Percentiles rank a stretch among this genome's conserved stretches.
Evolutionary conservation across 2,329 filamentous ascomycete species (phyloP).

Genomic region (Alternaria rosae): DNA sequence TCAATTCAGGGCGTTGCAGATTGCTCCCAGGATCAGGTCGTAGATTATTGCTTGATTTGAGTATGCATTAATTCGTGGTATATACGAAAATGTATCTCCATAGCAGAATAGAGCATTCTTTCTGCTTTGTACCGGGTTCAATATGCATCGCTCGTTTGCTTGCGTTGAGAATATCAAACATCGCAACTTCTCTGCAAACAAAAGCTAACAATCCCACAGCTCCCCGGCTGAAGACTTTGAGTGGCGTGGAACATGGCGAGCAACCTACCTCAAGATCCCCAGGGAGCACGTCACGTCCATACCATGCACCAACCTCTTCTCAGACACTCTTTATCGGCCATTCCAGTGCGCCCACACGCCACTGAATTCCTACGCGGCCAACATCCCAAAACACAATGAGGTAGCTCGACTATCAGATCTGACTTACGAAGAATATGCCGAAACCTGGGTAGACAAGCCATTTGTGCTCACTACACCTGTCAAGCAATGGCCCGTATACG

Average conservation of each 20-base stretch:
- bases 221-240: slow-evolving; percentile 57
- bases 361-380: slow-evolving; percentile 69
- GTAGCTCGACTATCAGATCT: slow-evolving; percentile 76
- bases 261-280: slow-evolving; percentile 72
- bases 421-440: slow-evolving; percentile 74
- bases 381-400: slow-evolving; percentile 76
- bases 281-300: slow-evolving; percentile 63
- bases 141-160: not conserved
- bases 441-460: slow-evolving; percentile 77
- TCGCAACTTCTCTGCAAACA: not conserved
- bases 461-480: slow-evolving; percentile 88
- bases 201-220: slow-evolving; percentile 38
- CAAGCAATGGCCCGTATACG: slow-evolving; percentile 79
- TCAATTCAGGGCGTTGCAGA: not conserved
- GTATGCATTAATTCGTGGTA: not conserved
- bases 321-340: slow-evolving; percentile 86
- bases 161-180: not conserved
- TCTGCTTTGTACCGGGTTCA: not conserved
- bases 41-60: not conserved
- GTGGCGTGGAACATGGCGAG: slow-evolving; percentile 87
- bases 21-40: no score
- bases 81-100: not conserved
- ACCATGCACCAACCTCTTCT: slow-evolving; percentile 81
- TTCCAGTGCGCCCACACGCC: slow-evolving; percentile 85
- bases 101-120: not conserved